Conservation (phyloP, 2,329 filamentous ascomycete species). For the Trichophyton equinum region DNA sequence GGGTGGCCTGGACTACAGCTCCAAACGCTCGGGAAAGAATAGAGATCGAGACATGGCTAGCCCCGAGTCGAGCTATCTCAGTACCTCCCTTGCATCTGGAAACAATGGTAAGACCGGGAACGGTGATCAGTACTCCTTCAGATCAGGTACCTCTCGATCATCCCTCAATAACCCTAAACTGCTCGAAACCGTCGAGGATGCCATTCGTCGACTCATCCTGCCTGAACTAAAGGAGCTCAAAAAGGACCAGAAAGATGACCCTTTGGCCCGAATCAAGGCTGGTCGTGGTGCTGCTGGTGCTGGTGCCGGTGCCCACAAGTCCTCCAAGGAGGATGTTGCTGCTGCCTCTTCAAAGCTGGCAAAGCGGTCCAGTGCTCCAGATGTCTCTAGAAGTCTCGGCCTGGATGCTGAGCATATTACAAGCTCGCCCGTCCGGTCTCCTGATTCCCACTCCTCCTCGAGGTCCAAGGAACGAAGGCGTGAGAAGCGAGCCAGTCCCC, state of each 20-base stretch:
- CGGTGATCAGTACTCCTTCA: conserved; percentile 46
- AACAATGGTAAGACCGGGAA: conserved; percentile 27
- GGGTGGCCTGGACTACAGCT: conserved; percentile 18
- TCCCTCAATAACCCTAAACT: conserved; percentile 88
- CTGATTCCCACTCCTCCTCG: conserved; percentile 29
- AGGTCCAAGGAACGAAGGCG: conserved; percentile 42
- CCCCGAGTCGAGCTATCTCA: conserved; percentile 51
- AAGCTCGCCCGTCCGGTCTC: background rate
- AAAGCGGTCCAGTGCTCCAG: conserved; percentile 45
- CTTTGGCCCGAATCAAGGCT: conserved; percentile 55
- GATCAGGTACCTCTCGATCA: conserved; percentile 49
- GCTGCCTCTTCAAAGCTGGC: conserved; percentile 39
- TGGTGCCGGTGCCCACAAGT: conserved; percentile 42
- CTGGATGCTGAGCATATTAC: conserved; percentile 33
- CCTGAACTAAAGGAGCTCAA: conserved; percentile 87
- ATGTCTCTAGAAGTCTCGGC: conserved; percentile 49
- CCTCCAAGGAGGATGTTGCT: conserved; percentile 41
- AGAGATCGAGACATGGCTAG: conserved; percentile 43
- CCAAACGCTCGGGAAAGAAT: conserved; percentile 38
- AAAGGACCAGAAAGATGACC: conserved; percentile 67
- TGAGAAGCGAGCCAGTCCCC: conserved; percentile 39
- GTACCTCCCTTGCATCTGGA: conserved; percentile 41
- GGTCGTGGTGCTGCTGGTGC: conserved; percentile 31
- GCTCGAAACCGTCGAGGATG: conserved; percentile 83
- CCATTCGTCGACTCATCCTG: conserved; percentile 75